Base-by-base conservation (phyloP, 2,329 filamentous ascomycete genomes). In the Hymenotorrendiella dingleyae region DNA sequence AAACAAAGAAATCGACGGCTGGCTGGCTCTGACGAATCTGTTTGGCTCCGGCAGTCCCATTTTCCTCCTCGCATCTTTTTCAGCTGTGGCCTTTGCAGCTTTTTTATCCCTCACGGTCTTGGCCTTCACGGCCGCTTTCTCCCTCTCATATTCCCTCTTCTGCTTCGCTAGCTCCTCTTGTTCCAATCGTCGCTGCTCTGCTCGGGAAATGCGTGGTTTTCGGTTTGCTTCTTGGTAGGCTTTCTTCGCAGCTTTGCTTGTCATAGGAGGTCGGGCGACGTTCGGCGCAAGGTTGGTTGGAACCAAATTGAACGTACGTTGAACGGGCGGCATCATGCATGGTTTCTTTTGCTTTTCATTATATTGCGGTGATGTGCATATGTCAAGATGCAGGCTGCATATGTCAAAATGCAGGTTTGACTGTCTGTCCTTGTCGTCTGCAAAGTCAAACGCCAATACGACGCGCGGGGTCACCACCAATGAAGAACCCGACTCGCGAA, bases 1-100 rank as follows among this genome's bases (percentile, higher is more conserved):
- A 44, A 81, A 81, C 26, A 67, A 57, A 14, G 74, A 65, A 48
- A 82, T 76, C 0, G 71, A 76, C 30, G 71, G 71, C 56, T 81
- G 78, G 24, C 76, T 80, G 0, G 76, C 71, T 26, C 70, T 66
- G 4, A 76, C 72, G 37, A 47, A 52, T 46, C 42, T 53, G 10
- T 65, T 66, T n/a, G 74, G 66, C 4, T 78, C 60, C 11, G 78
- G 78, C 45, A 76, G 43, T 0, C 76, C 73, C 41, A 66, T 70
- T 48, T 65, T 71, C 53, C 63, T 73, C 61, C 70, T 75, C 39
- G 65, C 68, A n/a, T 72, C 68, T 33, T 62, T 64, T 45, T 72
- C 70, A 6, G 66, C 67, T 20, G 66, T 58, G 36, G 76, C 74
- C 54, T 72, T 78, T 12, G 69, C 72, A 46, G 69, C 72, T 58